phyloP scores from a whole-genome alignment of 768 basidiomycete genomes.

The Dictyophora rubrovolvata region DNA sequence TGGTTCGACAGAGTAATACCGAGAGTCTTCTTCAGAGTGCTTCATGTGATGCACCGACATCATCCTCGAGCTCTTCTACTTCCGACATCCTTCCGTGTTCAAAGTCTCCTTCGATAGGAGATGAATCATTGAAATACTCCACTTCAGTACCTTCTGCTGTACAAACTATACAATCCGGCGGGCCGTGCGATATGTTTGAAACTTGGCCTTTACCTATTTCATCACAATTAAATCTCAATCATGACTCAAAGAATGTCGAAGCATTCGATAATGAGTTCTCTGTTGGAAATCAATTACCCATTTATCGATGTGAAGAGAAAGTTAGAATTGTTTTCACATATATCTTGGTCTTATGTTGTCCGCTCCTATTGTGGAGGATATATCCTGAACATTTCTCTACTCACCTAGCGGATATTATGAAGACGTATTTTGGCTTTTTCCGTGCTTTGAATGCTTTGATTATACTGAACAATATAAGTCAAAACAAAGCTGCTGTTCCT shows the following conservation, averaged over 20 bases:
- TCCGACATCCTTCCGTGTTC: not conserved
- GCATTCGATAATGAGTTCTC: not conserved
- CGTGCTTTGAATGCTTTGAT: not conserved
- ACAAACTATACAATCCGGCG: not conserved
- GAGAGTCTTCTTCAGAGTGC: not conserved
- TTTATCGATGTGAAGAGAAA: not conserved
- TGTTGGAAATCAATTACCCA: not conserved
- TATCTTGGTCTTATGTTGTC: not conserved
- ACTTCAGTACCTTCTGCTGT: not conserved
- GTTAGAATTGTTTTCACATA: not conserved
- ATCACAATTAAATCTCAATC: not conserved
- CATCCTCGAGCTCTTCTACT: not conserved
- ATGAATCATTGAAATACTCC: not conserved
- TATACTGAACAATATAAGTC: not conserved
- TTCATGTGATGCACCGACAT: not conserved
- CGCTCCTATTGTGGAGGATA: not conserved
- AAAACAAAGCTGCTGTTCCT: slow-evolving; percentile 15
- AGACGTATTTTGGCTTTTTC: not conserved
- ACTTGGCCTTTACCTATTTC: not conserved
- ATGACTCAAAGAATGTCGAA: not conserved
- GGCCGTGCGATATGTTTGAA: not conserved
- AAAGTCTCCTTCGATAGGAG: not conserved
- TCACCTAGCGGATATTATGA: not conserved
- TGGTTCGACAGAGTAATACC: not conserved
- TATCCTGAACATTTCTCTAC: not conserved